phyloP scores from a whole-genome alignment of 2,329 filamentous ascomycete species.

The Fusarium anguioides region DNA sequence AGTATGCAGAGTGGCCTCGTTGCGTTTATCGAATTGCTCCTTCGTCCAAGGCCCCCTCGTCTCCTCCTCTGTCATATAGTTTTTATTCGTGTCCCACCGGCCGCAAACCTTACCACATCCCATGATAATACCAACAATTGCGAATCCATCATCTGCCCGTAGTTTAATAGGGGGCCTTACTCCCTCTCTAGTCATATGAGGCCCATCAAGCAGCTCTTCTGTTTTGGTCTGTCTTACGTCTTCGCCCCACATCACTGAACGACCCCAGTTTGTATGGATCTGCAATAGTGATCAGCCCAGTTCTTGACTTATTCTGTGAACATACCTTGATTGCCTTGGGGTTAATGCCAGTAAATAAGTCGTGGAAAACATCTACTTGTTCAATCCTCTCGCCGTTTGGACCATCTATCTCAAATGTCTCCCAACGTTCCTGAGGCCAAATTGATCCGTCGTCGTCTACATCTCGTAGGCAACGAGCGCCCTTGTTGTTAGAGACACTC shows the following conservation, averaged over 20 bases:
- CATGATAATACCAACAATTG: neutral
- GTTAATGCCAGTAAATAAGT: neutral
- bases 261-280: neutral
- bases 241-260: neutral
- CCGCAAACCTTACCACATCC: neutral
- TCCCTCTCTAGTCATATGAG: too few species aligned
- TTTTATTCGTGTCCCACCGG: neutral
- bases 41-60: rapidly evolving
- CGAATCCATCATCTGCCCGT: rapidly evolving
- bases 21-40: rapidly evolving
- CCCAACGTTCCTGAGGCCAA: neutral
- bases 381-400: neutral
- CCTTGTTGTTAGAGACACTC: neutral
- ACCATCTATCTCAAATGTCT: neutral
- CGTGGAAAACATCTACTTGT: neutral
- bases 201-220: too few species aligned
- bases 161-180: neutral
- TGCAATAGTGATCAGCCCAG: neutral
- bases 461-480: neutral
- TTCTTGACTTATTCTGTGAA: rapidly evolving
- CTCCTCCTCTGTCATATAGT: rapidly evolving
- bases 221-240: rapidly evolving
- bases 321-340: neutral
- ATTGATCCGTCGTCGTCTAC: neutral
- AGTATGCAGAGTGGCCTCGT: neutral